Percentiles rank a stretch among this genome's conserved stretches.
These are phyloP conservation scores for Alternaria sp. DNA, from an alignment of 2,329 filamentous ascomycete genomes.

Conservation along the genomic window DNA sequence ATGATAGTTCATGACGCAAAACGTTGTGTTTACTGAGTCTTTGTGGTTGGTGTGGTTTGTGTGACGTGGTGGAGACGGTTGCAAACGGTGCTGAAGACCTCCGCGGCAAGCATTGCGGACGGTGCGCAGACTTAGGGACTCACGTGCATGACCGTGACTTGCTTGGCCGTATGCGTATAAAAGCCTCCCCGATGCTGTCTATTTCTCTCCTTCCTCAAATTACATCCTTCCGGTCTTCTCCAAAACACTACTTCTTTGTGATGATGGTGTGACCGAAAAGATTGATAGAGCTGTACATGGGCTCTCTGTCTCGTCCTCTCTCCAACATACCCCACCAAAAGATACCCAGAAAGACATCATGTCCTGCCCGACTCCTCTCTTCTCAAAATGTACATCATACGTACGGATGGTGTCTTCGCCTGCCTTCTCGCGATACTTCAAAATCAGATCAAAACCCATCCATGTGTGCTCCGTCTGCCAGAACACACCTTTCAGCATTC, in stretches of 20 bases:
- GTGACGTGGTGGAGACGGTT: no score
- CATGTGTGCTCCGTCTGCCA: background rate
- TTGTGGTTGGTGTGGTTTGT: no score
- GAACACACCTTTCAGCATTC: background rate
- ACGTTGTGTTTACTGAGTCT: no score
- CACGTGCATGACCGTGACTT: background rate
- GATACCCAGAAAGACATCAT: no score
- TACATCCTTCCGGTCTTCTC: background rate
- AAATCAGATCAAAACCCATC: background rate
- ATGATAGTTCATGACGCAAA: background rate
- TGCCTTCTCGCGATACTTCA: background rate
- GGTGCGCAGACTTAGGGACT: background rate
- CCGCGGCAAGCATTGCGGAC: background rate
- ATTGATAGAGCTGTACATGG: no score
- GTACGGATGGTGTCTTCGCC: background rate
- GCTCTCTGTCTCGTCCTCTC: background rate
- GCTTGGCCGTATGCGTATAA: background rate
- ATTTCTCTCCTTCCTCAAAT: background rate
- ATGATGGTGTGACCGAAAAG: no score
- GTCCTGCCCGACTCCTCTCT: background rate
- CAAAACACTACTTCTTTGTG: rapidly evolving
- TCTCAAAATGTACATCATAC: background rate
- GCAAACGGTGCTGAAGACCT: rapidly evolving
- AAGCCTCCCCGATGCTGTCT: background rate
- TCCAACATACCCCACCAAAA: background rate